Evolutionary conservation across 108 stramenopile species (phyloP).

Genomic region (Stephanodiscus minutulus): DNA sequence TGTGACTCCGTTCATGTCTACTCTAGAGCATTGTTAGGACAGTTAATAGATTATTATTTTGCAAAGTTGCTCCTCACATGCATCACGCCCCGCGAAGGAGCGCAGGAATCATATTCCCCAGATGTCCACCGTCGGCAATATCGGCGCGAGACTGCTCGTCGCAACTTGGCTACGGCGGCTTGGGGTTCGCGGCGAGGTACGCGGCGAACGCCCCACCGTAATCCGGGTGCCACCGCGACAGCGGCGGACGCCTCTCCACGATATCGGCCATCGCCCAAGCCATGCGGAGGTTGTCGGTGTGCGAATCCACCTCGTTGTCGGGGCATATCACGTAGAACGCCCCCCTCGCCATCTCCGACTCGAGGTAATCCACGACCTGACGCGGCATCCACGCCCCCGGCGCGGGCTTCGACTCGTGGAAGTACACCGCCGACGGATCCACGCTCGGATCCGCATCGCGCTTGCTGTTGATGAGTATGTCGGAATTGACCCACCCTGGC

Average conservation of each 20-base stretch:
- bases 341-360: conserved; percentile 47
- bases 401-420: conserved; percentile 62
- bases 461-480: conserved; percentile 48
- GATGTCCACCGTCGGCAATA: no score
- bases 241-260: conserved; percentile 50
- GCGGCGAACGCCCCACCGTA: conserved; percentile 50
- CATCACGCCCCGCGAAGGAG: no score
- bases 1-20: no score
- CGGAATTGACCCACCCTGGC: conserved; percentile 70
- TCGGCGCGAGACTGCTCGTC: no score
- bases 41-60: no score
- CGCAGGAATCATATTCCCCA: no score
- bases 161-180: conserved; percentile 8
- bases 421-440: conserved; percentile 42
- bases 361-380: conserved; percentile 62
- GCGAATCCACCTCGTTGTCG: conserved; percentile 64
- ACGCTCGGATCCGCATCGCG: conserved; percentile 31
- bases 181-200: conserved; percentile 8
- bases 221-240: conserved; percentile 63
- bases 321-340: conserved; percentile 63
- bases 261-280: conserved; percentile 68
- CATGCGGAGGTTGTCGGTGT: conserved; percentile 65
- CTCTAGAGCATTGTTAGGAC: no score
- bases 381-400: conserved; percentile 63
- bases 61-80: no score